Percentiles rank a stretch among this genome's conserved stretches.
Conservation (phyloP, 306 rosid species). For the Castanea sativa region DNA sequence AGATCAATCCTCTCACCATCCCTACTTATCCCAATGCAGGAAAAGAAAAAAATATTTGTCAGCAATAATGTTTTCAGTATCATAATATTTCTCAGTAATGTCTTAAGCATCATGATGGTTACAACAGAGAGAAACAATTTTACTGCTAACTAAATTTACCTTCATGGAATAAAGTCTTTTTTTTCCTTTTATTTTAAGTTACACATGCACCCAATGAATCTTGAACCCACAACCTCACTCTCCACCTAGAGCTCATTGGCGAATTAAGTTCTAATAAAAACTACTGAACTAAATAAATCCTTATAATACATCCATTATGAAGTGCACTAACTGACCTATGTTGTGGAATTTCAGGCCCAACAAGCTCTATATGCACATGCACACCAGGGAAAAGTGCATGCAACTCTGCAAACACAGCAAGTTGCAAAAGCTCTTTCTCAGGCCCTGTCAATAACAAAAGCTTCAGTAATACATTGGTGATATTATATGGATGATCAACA, state of each 20-base stretch:
- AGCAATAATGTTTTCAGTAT: neutral
- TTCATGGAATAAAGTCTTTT: neutral
- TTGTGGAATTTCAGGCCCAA: conserved; percentile 82
- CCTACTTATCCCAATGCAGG: conserved; percentile 46
- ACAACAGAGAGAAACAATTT: neutral
- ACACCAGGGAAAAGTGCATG: conserved; percentile 72
- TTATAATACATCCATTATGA: conserved; percentile 13
- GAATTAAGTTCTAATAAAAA: neutral
- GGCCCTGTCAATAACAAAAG: conserved; percentile 57
- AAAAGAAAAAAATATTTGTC: neutral
- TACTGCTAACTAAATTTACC: neutral
- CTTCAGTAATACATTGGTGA: conserved; percentile 7
- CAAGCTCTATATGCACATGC: conserved; percentile 55
- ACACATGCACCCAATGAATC: too few species aligned
- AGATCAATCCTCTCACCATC: conserved; percentile 67
- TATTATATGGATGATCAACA: neutral
- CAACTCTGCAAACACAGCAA: conserved; percentile 70
- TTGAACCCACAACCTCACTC: too few species aligned
- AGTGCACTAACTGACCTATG: conserved; percentile 51
- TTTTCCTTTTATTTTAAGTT: too few species aligned
- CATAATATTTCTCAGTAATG: neutral
- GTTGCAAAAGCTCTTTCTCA: conserved; percentile 88
- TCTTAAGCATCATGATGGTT: neutral
- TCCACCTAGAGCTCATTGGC: too few species aligned
- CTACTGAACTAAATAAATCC: neutral